These are phyloP conservation scores for Didymella keratinophila DNA, from an alignment of 2,329 filamentous ascomycete species.

Conservation along the genomic window DNA sequence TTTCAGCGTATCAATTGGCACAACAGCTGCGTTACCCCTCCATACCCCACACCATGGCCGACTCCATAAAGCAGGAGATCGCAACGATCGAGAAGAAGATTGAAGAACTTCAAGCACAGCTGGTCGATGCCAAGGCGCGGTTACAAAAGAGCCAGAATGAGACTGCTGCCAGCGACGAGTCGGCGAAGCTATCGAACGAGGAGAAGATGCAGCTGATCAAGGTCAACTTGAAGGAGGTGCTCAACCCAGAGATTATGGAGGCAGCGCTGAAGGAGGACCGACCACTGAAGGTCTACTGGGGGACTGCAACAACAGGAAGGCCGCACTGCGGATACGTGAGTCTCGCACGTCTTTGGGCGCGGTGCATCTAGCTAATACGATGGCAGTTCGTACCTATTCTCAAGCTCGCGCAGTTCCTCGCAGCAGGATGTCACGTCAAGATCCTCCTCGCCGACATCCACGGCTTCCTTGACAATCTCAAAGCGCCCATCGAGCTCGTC, in stretches of 20 bases:
- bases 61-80: conserved; percentile 43
- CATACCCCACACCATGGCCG: conserved; percentile 44
- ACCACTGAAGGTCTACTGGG: conserved; percentile 85
- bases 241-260: conserved; percentile 86
- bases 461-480: conserved; percentile 82
- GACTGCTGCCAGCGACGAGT: conserved; percentile 29
- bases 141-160: conserved; percentile 36
- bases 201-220: conserved; percentile 79
- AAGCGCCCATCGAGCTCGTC: conserved; percentile 88
- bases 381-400: conserved; percentile 76
- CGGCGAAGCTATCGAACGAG: conserved; percentile 53
- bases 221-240: conserved; percentile 80
- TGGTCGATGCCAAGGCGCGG: conserved; percentile 42
- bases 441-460: conserved; percentile 72
- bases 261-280: conserved; percentile 70
- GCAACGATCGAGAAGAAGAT: conserved; percentile 45
- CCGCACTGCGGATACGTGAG: conserved; percentile 83
- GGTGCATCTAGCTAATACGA: conserved; percentile 7
- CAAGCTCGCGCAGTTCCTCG: conserved; percentile 88
- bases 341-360: neutral
- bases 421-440: conserved; percentile 82
- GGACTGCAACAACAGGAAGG: conserved; percentile 83
- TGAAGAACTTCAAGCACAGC: conserved; percentile 38
- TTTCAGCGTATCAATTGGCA: conserved; percentile 20
- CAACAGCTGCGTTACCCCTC: conserved; percentile 24